Base-by-base conservation (phyloP, 129 eudicot genomes). In the Centaurea solstitialis region DNA sequence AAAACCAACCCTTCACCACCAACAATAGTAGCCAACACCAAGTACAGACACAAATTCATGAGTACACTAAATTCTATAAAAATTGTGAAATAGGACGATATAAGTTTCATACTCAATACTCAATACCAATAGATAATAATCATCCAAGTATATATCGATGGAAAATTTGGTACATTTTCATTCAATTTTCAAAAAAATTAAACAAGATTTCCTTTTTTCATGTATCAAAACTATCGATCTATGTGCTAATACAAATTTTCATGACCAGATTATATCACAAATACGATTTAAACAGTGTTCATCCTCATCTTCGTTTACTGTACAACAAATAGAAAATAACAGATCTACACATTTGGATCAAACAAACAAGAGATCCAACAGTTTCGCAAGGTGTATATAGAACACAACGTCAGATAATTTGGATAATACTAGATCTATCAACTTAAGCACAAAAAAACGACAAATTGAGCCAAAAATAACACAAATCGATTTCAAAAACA, bases 341-440 rank as follows among this genome's bases (percentile, higher is more conserved):
- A 64, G 61, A 37, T 38, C 38, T 38, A 39, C 21, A 33, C 21
- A 61, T 59, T 33, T 35, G 3, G 0, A 76, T 5, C 72, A 35
- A 37, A 4, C 59, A 62, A 20, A 12, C 37, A 6, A 6, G 30
- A 59, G 59, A 62, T 64, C 37, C 39, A 64, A 38, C 72, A 76
- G 4, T 76, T 64, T 38, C 73, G 43, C 47, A 17, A 13, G 22
- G 3, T 22, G n/a, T 66, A 28, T 8, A 40, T 26, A 26, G 30
- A 15, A 15, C 9, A 40, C 5, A 24, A 77, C 7, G 12, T 24
- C 11, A 15, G 17, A 15, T n/a, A 15, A 77, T 66, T 23, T 9
- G 28, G 12, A 67, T 8, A 77, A n/a, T 1, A 6, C 26, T 45
- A 33, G 76, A 79, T 70, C 82, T 45, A 47, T 28, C 82, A 57